Percentiles rank a stretch among this genome's conserved stretches.
These are phyloP conservation scores for Saccharomyces hybrid DNA, from an alignment of 1,139 yeast species.

Conservation along the genomic window DNA sequence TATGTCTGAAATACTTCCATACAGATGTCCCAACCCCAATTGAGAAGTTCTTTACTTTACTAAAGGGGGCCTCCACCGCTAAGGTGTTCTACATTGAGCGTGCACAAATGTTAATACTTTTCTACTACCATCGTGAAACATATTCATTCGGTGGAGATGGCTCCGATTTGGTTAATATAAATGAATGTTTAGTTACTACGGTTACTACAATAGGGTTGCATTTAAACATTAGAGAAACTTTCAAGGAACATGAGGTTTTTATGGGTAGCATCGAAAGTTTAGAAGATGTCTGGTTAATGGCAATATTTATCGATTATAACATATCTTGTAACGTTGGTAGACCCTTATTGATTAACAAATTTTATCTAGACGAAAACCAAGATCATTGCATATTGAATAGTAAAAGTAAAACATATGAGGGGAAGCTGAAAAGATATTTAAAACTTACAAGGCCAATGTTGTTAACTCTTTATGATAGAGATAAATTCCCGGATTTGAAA, in stretches of 20 bases:
- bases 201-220: slow-evolving; percentile 30
- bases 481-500: slow-evolving; percentile 12
- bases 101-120: slow-evolving; percentile 24
- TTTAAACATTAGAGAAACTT: slow-evolving; percentile 22
- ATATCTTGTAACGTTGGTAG: slow-evolving; percentile 27
- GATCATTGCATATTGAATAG: slow-evolving; percentile 5
- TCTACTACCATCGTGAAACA: slow-evolving; percentile 16
- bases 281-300: slow-evolving; percentile 26
- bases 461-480: slow-evolving; percentile 7
- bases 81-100: slow-evolving; percentile 23
- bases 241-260: slow-evolving; percentile 12
- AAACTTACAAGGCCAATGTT: slow-evolving; percentile 20
- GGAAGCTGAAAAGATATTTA: slow-evolving; percentile 13
- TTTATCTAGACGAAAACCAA: slow-evolving; percentile 12
- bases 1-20: slow-evolving; percentile 15
- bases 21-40: slow-evolving; percentile 15
- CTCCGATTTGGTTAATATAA: slow-evolving; percentile 16
- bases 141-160: slow-evolving; percentile 27
- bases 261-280: slow-evolving; percentile 20
- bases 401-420: slow-evolving; percentile 6
- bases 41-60: slow-evolving; percentile 12
- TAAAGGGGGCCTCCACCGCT: slow-evolving; percentile 19
- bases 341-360: slow-evolving; percentile 21
- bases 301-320: slow-evolving; percentile 26
- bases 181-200: slow-evolving; percentile 20